Evolutionary conservation across 129 eudicot species (phyloP), one percentile per base, ranked within the genome.

Genomic region (Gnaphalium uliginosum): DNA sequence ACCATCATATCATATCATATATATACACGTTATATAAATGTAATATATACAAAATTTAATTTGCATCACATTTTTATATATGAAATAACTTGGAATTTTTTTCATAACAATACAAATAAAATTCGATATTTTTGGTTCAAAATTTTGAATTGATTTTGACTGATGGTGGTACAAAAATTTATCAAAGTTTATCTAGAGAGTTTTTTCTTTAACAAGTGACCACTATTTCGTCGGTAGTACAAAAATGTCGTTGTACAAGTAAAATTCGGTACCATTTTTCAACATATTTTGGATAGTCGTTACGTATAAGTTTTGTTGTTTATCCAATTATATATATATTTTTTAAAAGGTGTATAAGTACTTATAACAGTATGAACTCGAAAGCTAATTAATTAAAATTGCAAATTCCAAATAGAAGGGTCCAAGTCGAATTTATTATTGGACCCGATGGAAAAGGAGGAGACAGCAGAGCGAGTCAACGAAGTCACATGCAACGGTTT

Each of bases 111-210:
- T 66, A 19, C 15, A 11, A 19, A 33, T 14, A 68, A 68, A 37
- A 6, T 67, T 5, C 7, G 37, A 5, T 5, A 33, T 33, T 5
- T 33, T 37, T 37, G 1, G 46, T 37, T 39, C 3, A 2, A 39
- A 25, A 26, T 15, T 35, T 68, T 7, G 46, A 39, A 15, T 25
- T 24, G 41, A 67, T 25, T 67, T 39, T 67, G 60, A 43, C 24
- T 46, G 73, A 43, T 69, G 35, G 72, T 39, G 17, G 21, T 14
- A 48, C 11, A 22, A 46, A 68, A 68, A 68, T n/a, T n/a, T n/a
- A 46, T 68, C 43, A 46, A 23, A 21, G 27, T 41, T 25, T 69
- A 14, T 46, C 10, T 41, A 39, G 46, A 15, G 43, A 46, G 39
- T 23, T 15, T 24, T 13, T 69, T 24, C 25, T 13, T 17, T 46